Base-by-base conservation (phyloP, 2,329 filamentous ascomycete genomes). In the Xylariaceae sp. region DNA sequence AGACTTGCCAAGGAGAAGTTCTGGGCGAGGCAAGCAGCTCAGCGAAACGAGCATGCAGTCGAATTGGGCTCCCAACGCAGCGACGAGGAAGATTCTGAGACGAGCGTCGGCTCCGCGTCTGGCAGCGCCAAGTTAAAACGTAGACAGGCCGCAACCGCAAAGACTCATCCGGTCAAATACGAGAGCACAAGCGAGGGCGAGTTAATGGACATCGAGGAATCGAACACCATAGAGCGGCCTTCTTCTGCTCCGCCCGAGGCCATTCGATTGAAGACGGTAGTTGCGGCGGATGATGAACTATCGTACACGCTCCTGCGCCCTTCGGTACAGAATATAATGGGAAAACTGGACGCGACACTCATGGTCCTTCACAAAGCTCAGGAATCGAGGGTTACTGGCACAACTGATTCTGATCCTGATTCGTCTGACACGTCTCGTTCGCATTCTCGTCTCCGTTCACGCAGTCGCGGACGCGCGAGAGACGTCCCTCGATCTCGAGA, bases 231-330 rank as follows among this genome's bases (percentile, higher is more conserved):
- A 13, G 39, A 46, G 4, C 41, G 36, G 15, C 19, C 36, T 16
- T 34, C 22, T 34, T 22, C 53, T 5, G 21, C 40, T 4, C n/a
- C 32, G 29, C 29, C 32, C 7, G 49, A 53, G 45, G 56, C 49
- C 43, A 53, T 46, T 5, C 47, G 5, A 16, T 72, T 74, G 32
- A 68, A 70, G 10, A 82, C 87, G 0, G 74, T 78, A 2, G 70
- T 89, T 5, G 79, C 87, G 7, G 79, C 83, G 1, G 86, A 95
- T 62, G 90, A 95, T 60, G 84, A 87, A 1, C 67, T 76, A 45
- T 88, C 89, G 0, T 74, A 79, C 54, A 67, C 71, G 1, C 74
- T 95, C 5, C 73, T 96, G 15, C 78, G 79, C 0, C 89, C 90
- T 0, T 78, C 82, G 0, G 78, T 88, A 10, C 78, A 85, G n/a